Evolutionary conservation across 495 filamentous ascomycete genomes (phyloP).

Genomic region (Tetracladium setigerum): DNA sequence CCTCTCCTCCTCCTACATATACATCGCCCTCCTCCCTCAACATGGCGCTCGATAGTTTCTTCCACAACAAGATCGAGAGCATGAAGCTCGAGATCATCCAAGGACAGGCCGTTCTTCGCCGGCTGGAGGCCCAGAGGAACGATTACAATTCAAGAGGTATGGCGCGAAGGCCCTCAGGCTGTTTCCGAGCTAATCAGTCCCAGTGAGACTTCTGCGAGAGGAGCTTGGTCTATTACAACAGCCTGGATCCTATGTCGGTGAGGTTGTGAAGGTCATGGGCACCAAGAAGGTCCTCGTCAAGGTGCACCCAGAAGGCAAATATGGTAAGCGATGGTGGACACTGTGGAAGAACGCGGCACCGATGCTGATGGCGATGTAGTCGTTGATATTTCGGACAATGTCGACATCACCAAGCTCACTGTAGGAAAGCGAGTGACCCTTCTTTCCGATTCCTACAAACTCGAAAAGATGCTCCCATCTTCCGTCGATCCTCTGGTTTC

Average conservation of each 20-base stretch:
- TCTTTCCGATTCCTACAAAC: slow-evolving; percentile 91
- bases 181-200: slow-evolving; percentile 4
- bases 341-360: background rate
- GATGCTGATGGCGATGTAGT: slow-evolving; percentile 44
- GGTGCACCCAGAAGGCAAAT: slow-evolving; percentile 99
- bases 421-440: slow-evolving; percentile 96
- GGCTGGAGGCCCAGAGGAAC: slow-evolving; percentile 96
- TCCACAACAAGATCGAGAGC: slow-evolving; percentile 98
- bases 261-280: slow-evolving; percentile 99
- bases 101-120: slow-evolving; percentile 87
- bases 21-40: slow-evolving; percentile 26
- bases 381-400: slow-evolving; percentile 89
- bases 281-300: slow-evolving; percentile 99
- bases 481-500: slow-evolving; percentile 97
- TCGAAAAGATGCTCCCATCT: slow-evolving; percentile 96
- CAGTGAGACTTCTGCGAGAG: slow-evolving; percentile 85
- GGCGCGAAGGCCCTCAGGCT: background rate
- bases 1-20: background rate
- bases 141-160: slow-evolving; percentile 89
- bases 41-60: slow-evolving; percentile 99
- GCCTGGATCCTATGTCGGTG: slow-evolving; percentile 95
- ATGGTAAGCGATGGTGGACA: slow-evolving; percentile 53
- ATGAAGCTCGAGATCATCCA: slow-evolving; percentile 99
- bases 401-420: slow-evolving; percentile 92
- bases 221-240: slow-evolving; percentile 95